Percentiles rank a stretch among this genome's conserved stretches.
phyloP scores from a whole-genome alignment of 2,329 filamentous ascomycete genomes.

The Kalmusia sp. region DNA sequence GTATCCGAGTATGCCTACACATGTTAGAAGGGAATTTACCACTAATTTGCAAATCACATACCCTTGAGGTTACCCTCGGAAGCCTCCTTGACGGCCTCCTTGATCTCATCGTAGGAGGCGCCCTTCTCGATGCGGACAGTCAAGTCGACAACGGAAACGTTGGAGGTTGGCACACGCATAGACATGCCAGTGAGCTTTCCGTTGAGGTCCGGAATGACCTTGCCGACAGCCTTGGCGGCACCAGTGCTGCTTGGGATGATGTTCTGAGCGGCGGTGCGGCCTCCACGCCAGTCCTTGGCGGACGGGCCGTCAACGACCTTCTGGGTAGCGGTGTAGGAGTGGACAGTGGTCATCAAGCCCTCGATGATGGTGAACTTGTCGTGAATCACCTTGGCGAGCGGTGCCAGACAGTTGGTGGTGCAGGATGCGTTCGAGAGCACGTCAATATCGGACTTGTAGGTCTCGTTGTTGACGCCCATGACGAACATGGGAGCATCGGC shows the following conservation, averaged over 20 bases:
- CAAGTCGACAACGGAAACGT: conserved; percentile 98
- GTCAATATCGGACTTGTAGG: conserved; percentile 87
- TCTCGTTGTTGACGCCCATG: conserved; percentile 97
- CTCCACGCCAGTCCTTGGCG: conserved; percentile 98
- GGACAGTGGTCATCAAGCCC: conserved; percentile 99
- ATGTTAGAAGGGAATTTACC: conserved; percentile 26
- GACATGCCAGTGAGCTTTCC: conserved; percentile 99
- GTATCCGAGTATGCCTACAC: conserved; percentile 83
- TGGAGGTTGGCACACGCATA: conserved; percentile 98
- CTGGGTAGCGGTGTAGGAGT: conserved; percentile 99
- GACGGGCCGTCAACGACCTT: conserved; percentile 99
- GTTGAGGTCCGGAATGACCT: conserved; percentile 97
- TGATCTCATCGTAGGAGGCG: conserved; percentile 90
- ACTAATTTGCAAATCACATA: conserved; percentile 50
- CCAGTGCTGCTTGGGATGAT: conserved; percentile 99
- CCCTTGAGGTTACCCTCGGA: conserved; percentile 85
- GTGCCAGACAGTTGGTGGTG: conserved; percentile 99
- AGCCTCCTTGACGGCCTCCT: conserved; percentile 84
- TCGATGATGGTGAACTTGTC: conserved; percentile 98
- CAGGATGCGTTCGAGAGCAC: conserved; percentile 99
- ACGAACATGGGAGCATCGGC: conserved; percentile 99
- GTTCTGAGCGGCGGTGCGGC: conserved; percentile 98
- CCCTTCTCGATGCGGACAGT: conserved; percentile 93
- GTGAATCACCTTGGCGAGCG: conserved; percentile 98
- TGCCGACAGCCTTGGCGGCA: conserved; percentile 99